Base-by-base conservation (phyloP, 305 asterid species). In the Withania somnifera region DNA sequence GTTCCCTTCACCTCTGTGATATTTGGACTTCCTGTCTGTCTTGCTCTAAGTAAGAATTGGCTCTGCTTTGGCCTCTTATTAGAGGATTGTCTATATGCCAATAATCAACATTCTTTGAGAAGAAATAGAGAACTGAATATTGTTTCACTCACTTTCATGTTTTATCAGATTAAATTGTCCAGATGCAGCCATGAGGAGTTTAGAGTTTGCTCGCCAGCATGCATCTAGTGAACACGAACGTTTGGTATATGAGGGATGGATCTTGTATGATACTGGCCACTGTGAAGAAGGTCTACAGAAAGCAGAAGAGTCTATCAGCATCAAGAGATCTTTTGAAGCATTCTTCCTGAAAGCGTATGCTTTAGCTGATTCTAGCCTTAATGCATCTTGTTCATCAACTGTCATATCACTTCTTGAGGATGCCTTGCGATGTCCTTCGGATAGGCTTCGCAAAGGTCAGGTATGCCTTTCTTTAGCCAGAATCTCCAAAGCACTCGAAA, bases 391-490 rank as follows among this genome's bases (percentile, higher is more conserved):
- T 90, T 94, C 98, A 3, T 91, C 98, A n/a, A 88, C 91, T 75
- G 97, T 96, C 58, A 87, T 93, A 71, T 89, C 98, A 5, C 99
- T 96, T 86, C 98, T 96, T 68, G 95, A 96, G 86, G 99, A 96
- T 85, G 99, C 99, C 53, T 84, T 96, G 81, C 95, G 89, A 84
- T 96, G 99, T 88, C 98, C 97, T 45, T 94, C 97, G 1, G 99
- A 94, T 87, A 88, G 98, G 88, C 98, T 94, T 84, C 97, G 98
- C 84, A 96, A 96, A 86, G 99, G 99, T 60, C 98, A 96, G 97
- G 99, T 96, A 90, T 57, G 84, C 34, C 53, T 42, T 51, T 73
- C 28, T 75, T n/a, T 28, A 76, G 50, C 63, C 80, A 10, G 80
- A 51, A 26, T 47, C 60, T 73, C 17, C 58, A 17, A 26, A 76